Evolutionary conservation across 2,329 filamentous ascomycete species (phyloP), one percentile per base, ranked within the genome.

Genomic region (Fusarium liriodendri): DNA sequence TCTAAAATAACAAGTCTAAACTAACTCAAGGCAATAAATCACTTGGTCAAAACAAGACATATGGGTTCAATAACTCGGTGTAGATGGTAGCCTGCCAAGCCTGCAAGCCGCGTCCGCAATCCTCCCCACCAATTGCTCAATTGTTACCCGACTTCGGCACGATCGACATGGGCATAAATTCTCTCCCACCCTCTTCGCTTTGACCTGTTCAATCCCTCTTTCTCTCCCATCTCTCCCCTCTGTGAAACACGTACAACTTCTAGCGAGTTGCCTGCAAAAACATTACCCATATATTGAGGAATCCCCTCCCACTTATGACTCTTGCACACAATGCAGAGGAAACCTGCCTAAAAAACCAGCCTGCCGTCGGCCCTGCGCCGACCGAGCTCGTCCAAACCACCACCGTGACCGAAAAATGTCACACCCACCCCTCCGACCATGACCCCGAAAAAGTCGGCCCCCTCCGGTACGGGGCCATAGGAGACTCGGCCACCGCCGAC

Each of bases 311-410:
- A 32, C 71, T 54, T 50, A 74, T 74, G 72, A 72, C 62, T 64
- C 69, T 62, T 59, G 22, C 57, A 50, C 27, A 70, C 69, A 75
- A 84, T 77, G 77, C 77, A 78, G 77, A 78, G 77, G 77, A 78
- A 74, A 78, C 65, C 77, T 78, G 77, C 76, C 63, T 78, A 75
- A 78, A 78, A 75, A 78, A 78, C 77, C 77, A 77, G 62, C 13
- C 37, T 52, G 47, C 59, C 54, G 69, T 42, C 38, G 47, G 57
- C 47, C 10, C 50, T 25, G 20, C 61, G 52, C 70, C 60, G 66
- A 67, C 35, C 60, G 57, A 71, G 64, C 38, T 57, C 64, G 67
- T 70, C 40, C 66, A 62, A 42, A 38, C 40, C n/a, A 6, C 40
- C 20, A 5, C 40, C 20, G 37, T 45, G 35, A 47, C 37, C 42